Percentiles rank a stretch among this genome's conserved stretches.
Conservation (phyloP, 805 yeast species). For the Zygosaccharomyces rouxii region DNA sequence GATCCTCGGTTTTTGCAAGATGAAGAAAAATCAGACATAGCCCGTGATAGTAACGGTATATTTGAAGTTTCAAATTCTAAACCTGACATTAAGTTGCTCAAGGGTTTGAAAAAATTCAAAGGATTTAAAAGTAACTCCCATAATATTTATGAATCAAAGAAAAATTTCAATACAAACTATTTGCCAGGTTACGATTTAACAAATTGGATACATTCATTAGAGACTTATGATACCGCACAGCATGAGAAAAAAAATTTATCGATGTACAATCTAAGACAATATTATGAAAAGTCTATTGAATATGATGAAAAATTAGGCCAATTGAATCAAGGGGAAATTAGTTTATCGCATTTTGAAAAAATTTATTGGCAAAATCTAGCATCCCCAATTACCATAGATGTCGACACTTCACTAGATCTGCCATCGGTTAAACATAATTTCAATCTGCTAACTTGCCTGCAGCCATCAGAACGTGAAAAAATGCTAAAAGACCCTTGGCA, state of each 20-base stretch:
- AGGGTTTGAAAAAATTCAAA: constrained; percentile 43
- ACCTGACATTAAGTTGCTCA: constrained; percentile 42
- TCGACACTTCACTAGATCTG: constrained; percentile 35
- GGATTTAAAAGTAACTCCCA: constrained; percentile 52
- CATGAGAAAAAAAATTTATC: constrained; percentile 44
- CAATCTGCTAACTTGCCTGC: constrained; percentile 30
- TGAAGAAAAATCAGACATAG: neutral
- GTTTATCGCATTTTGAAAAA: constrained; percentile 34
- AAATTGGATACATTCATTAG: constrained; percentile 42
- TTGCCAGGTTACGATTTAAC: constrained; percentile 41
- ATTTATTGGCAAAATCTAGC: constrained; percentile 42
- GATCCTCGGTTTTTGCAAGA: neutral
- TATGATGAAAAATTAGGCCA: constrained; percentile 26
- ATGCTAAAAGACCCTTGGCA: constrained; percentile 47
- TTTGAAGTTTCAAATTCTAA: constrained; percentile 42
- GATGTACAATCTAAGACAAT: constrained; percentile 51
- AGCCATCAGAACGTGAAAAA: constrained; percentile 18
- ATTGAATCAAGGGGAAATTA: neutral
- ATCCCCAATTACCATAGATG: neutral
- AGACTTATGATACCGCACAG: constrained; percentile 38
- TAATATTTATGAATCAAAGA: constrained; percentile 40
- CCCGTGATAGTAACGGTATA: neutral
- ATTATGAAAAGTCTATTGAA: constrained; percentile 50
- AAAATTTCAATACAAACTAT: constrained; percentile 34
- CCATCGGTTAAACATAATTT: constrained; percentile 40